Conservation (phyloP, 768 basidiomycete genomes). For the Calocybe cyanea region DNA sequence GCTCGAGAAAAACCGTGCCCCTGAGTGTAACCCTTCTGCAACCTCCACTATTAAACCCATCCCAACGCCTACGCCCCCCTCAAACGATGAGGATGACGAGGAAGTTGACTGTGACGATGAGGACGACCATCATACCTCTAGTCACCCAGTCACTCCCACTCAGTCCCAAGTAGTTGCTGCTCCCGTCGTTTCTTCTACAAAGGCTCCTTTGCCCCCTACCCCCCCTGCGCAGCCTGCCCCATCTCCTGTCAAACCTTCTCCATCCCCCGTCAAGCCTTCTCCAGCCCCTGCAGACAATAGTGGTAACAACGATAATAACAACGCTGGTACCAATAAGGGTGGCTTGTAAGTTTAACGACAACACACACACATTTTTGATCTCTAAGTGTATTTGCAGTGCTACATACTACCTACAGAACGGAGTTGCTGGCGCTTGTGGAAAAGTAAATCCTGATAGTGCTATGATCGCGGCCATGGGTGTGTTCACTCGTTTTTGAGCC, state of each 20-base stretch:
- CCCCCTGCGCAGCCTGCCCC: conserved; percentile 18
- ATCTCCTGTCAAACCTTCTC: conserved; percentile 10
- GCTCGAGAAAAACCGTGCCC: conserved; percentile 39
- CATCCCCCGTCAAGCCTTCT: no score
- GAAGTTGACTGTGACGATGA: conserved; percentile 25
- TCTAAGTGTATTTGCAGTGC: conserved; percentile 34
- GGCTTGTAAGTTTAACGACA: conserved; percentile 39
- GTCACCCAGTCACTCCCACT: conserved; percentile 17
- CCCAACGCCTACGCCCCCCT: conserved; percentile 23
- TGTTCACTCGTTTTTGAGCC: conserved; percentile 15
- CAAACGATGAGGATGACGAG: conserved; percentile 31
- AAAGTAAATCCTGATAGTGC: conserved; percentile 49
- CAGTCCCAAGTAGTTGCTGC: conserved; percentile 8
- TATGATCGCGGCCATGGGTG: conserved; percentile 62
- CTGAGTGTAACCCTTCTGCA: conserved; percentile 48
- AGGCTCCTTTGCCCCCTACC: conserved; percentile 2
- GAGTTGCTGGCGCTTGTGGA: conserved; percentile 81
- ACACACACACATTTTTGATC: background rate
- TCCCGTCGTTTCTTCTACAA: background rate
- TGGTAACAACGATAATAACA: conserved; percentile 13
- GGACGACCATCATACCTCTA: conserved; percentile 19
- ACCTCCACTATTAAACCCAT: conserved; percentile 22
- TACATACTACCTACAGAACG: conserved; percentile 69
- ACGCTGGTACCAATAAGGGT: conserved; percentile 26
- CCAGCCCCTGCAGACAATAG: conserved; percentile 7